Conservation (phyloP, 345 rosid genomes). For the Nephelium lappaceum region DNA sequence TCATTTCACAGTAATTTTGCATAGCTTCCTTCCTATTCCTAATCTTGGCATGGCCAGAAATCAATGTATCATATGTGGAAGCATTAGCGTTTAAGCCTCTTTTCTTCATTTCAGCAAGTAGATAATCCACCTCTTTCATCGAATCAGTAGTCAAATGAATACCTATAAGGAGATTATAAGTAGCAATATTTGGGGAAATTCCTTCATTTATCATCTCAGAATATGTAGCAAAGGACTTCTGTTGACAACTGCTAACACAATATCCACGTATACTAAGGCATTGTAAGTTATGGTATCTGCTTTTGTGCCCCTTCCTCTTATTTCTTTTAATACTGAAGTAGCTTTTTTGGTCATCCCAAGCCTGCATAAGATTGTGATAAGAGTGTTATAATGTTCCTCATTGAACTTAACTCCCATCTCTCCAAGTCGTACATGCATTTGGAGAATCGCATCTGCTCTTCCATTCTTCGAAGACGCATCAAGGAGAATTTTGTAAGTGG, state of each 20-base stretch:
- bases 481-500: conserved; percentile 56
- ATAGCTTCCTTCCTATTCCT: conserved; percentile 70
- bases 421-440: conserved; percentile 60
- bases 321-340: conserved; percentile 47
- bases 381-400: conserved; percentile 60
- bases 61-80: conserved; percentile 64
- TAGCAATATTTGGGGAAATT: conserved; percentile 54
- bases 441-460: conserved; percentile 55
- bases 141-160: conserved; percentile 56
- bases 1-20: conserved; percentile 76
- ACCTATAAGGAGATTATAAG: conserved; percentile 72
- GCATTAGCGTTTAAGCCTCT: conserved; percentile 61
- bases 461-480: conserved; percentile 51
- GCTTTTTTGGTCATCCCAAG: conserved; percentile 81
- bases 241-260: conserved; percentile 54
- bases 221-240: conserved; percentile 53
- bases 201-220: conserved; percentile 58
- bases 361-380: conserved; percentile 66
- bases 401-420: conserved; percentile 59
- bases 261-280: conserved; percentile 68
- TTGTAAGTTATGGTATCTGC: conserved; percentile 66
- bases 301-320: conserved; percentile 55
- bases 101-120: conserved; percentile 61
- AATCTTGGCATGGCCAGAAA: conserved; percentile 68
- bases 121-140: conserved; percentile 49